These are phyloP conservation scores for Aethionema arabicum DNA, from an alignment of 345 rosid genomes.

Conservation along the genomic window DNA sequence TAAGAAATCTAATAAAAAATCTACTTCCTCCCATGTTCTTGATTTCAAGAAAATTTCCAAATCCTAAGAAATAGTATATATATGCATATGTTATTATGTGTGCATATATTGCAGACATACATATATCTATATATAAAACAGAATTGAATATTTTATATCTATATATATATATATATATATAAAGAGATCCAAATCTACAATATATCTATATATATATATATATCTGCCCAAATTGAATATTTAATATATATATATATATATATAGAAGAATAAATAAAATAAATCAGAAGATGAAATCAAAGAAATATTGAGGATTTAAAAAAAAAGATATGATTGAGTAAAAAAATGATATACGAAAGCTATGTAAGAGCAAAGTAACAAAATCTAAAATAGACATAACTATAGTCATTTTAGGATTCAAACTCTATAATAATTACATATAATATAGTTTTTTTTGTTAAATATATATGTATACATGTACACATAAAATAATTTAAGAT, in stretches of 20 bases:
- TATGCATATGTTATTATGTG: neutral
- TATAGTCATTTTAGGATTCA: too few relatives aligned
- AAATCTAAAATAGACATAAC: too few relatives aligned
- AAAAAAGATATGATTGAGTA: too few relatives aligned
- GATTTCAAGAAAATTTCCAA: slow-evolving; percentile 26
- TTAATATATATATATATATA: neutral
- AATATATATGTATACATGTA: too few relatives aligned
- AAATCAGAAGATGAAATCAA: neutral
- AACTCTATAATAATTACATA: too few relatives aligned
- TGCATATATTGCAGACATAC: neutral
- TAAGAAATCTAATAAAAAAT: neutral
- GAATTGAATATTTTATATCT: neutral
- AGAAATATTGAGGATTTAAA: slow-evolving; percentile 13
- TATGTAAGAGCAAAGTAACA: too few relatives aligned
- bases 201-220: neutral
- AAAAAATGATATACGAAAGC: too few relatives aligned
- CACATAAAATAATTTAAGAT: too few relatives aligned
- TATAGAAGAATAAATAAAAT: neutral
- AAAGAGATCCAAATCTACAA: too few relatives aligned
- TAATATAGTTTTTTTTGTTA: too few relatives aligned
- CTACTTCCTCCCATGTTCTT: slow-evolving; percentile 3
- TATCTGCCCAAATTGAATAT: neutral
- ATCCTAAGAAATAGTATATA: slow-evolving; percentile 29
- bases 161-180: too few relatives aligned
- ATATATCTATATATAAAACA: too few relatives aligned